Evolutionary conservation across 2,329 filamentous ascomycete species (phyloP), one percentile per base, ranked within the genome.

Genomic region (Periconia sp.): DNA sequence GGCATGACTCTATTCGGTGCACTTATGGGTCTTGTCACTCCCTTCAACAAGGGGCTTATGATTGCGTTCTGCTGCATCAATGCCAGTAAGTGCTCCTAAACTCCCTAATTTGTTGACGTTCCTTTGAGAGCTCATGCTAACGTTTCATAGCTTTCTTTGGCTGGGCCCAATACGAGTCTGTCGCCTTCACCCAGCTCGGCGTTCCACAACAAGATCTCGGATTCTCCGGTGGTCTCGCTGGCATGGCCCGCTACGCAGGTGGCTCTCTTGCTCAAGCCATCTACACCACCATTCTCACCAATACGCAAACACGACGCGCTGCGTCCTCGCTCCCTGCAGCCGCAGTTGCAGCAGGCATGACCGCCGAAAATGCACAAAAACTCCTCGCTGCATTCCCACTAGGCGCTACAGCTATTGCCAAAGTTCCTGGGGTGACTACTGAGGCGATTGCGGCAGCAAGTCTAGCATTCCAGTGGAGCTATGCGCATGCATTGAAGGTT

Each of bases 1-100:
- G 55, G 78, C 16, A 79, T 79, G 75, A 74, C 76, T 5, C 45
- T 78, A 1, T 79, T 77, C 40, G 76, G 75, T 1, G 71, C 69
- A 0, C 50, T 79, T 13, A 54, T 79, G 37, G 76, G 70, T 0
- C 53, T 78, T 3, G 72, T 65, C 1, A 77, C 67, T 1, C 76
- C 77, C 0, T 59, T 67, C 26, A 72, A 75, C 29, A 73, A 76
- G 54, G 72, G 70, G 2, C 62, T 73, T 38, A 75, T 76, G 61
- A 74, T 77, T 39, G 75, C 73, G 0, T 77, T 78, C 38, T 63
- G 73, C 15, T 78, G 78, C 52, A 64, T 79, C 12, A 57, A 53
- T 29, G 52, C 50, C 56, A 73, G 46, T 47, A 47, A 31, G 46
- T 43, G 18, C n/a, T n/a, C n/a, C n/a, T n/a, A n/a, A n/a, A n/a